These are phyloP conservation scores for Angophora floribunda DNA, from an alignment of 345 rosid genomes.

Conservation along the genomic window DNA sequence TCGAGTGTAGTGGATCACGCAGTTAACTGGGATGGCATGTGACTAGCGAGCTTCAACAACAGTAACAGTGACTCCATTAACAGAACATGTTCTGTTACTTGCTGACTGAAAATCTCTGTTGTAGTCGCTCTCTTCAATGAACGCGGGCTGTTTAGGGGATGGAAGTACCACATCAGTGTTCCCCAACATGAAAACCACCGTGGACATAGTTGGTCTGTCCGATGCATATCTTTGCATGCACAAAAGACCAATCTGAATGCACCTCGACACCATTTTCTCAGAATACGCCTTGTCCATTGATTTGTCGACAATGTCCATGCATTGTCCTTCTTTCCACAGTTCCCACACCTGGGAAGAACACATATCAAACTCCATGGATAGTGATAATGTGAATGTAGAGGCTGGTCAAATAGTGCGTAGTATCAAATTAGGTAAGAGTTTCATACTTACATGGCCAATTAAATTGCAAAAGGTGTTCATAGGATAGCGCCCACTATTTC, in stretches of 20 bases:
- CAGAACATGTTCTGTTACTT: constrained; percentile 21
- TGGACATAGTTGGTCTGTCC: constrained; percentile 5
- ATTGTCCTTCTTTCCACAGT: constrained; percentile 1
- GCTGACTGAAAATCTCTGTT: constrained; percentile 7
- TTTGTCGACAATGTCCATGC: neutral
- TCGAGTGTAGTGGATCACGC: neutral
- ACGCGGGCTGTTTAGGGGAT: neutral
- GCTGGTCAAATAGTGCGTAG: neutral
- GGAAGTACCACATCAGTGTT: neutral
- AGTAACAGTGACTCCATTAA: neutral
- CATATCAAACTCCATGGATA: neutral
- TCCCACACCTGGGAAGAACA: neutral
- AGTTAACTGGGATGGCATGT: neutral
- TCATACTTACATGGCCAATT: neutral
- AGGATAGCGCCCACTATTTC: neutral
- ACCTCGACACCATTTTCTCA: neutral
- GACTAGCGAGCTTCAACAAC: neutral
- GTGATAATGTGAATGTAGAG: neutral
- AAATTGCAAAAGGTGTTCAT: neutral
- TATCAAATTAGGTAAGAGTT: neutral
- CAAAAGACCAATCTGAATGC: constrained; percentile 6
- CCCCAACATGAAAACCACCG: constrained; percentile 1
- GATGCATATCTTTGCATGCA: neutral
- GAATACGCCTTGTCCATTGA: neutral
- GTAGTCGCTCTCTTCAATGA: neutral